Conservation (phyloP, 129 eudicot genomes). For the Lonicera japonica region DNA sequence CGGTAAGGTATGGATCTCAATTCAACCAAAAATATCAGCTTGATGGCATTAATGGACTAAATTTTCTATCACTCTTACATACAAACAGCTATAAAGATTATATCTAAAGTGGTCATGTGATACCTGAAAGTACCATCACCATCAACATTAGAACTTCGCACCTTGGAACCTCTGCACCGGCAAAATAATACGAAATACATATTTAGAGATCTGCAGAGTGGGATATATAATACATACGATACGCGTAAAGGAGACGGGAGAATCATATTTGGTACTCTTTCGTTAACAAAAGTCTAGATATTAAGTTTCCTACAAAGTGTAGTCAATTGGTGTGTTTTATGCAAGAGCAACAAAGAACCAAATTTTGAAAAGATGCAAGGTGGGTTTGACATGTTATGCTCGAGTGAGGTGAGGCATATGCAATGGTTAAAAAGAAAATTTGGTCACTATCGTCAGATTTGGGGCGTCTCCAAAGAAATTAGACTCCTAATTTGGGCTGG, state of each 20-base stretch:
- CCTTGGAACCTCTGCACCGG: slow-evolving; percentile 45
- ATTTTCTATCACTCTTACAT: neutral
- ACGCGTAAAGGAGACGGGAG: neutral
- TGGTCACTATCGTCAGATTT: no score
- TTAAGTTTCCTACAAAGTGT: no score
- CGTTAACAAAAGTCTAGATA: neutral
- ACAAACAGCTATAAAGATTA: neutral
- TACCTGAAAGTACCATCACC: slow-evolving; percentile 39
- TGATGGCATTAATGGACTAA: neutral
- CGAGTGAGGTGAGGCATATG: no score
- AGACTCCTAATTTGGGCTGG: no score
- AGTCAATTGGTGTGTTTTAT: no score
- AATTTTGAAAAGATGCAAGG: no score
- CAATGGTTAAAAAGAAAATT: no score
- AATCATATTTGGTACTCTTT: neutral
- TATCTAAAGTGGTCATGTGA: neutral
- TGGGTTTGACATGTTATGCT: no score
- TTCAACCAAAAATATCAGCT: neutral
- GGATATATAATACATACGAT: neutral
- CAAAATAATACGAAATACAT: slow-evolving; percentile 18
- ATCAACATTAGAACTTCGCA: slow-evolving; percentile 28
- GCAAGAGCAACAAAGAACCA: no score
- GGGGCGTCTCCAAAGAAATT: no score
- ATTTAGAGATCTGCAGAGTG: slow-evolving; percentile 1
- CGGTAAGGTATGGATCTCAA: neutral